Evolutionary conservation across 1,139 yeast species (phyloP), one percentile per base, ranked within the genome.

Genomic region (Kluyveromyces sp.): DNA sequence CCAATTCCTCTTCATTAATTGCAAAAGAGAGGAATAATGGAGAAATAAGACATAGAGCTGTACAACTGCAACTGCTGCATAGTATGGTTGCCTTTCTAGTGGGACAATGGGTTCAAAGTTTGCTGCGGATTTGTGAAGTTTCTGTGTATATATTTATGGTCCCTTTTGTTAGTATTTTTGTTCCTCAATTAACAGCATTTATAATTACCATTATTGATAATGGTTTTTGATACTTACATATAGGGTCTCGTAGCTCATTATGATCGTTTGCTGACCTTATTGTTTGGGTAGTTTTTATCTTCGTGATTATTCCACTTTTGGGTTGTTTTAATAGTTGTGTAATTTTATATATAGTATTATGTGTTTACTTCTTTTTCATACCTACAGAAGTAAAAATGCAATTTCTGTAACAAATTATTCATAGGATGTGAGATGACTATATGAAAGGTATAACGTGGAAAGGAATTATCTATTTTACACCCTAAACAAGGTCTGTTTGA

Each of bases 81-180:
- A 57, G 34, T 41, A 47, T 41, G 60, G 60, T 42, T 61, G 66
- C 8, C 41, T 38, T 15, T 52, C 54, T 35, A 61, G 46, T n/a
- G 54, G 47, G 7, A 58, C 50, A 10, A 49, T 33, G 7, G 54
- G 41, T 27, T 46, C 46, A 39, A 53, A 52, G 15, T 51, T 47
- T 29, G 49, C 48, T 7, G 55, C 38, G 21, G 41, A 30, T 34
- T 50, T 48, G 43, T 43, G 58, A 41, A 55, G 57, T 37, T 51
- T 53, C 63, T 59, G 45, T 15, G 21, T 15, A 15, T 15, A 15
- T 15, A 15, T 15, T 15, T 15, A 15, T 15, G 21, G 21, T 15
- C 21, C 21, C 21, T 15, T 15, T 15, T 15, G 21, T 15, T 15
- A 15, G 21, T 15, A 15, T 15, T 15, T 15, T 15, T 15, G 21